phyloP scores from a whole-genome alignment of 1,284 basidiomycete species.

The Boletellus deceptivus region DNA sequence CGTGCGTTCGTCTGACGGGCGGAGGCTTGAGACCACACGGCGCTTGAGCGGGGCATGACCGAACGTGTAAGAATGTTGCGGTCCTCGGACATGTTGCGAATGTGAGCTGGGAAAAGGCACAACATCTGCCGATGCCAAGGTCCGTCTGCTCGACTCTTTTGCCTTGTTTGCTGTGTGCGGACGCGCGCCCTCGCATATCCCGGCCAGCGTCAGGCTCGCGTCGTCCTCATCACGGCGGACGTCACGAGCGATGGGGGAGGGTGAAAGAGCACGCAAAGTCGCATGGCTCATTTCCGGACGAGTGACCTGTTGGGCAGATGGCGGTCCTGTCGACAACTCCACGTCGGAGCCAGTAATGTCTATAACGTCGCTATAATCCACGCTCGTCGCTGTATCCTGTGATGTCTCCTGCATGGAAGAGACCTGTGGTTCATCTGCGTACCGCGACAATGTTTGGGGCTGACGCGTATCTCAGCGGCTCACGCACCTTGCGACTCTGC shows the following conservation, averaged over 20 bases:
- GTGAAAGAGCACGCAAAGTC: slow-evolving; percentile 8
- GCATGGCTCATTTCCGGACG: slow-evolving; percentile 6
- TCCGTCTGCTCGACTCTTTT: slow-evolving; percentile 5
- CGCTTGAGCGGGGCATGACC: slow-evolving; percentile 12
- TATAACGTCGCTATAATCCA: slow-evolving; percentile 15
- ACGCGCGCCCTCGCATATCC: not conserved
- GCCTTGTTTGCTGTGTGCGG: slow-evolving; percentile 3
- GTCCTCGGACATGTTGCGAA: slow-evolving; percentile 64
- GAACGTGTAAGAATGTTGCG: slow-evolving; percentile 38
- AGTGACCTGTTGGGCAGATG: slow-evolving; percentile 11
- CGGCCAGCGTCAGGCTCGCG: slow-evolving; percentile 9
- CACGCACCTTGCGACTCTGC: slow-evolving; percentile 17
- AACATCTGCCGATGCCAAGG: slow-evolving; percentile 5
- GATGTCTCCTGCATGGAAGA: slow-evolving; percentile 4
- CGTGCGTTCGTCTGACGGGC: slow-evolving; percentile 7
- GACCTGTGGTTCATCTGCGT: slow-evolving; percentile 23
- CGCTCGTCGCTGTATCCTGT: not conserved
- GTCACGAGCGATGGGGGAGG: slow-evolving; percentile 1
- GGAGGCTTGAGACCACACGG: not conserved
- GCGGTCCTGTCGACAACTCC: slow-evolving; percentile 17
- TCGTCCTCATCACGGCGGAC: not conserved
- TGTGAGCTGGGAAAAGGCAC: slow-evolving; percentile 50
- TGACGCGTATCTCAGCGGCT: not conserved
- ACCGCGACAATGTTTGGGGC: slow-evolving; percentile 1
- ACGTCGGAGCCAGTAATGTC: slow-evolving; percentile 19